A percentile compares a stretch with the other conserved stretches of the same genome.
phyloP scores from a whole-genome alignment of 2,329 filamentous ascomycete genomes.

The Capronia epimyces region DNA sequence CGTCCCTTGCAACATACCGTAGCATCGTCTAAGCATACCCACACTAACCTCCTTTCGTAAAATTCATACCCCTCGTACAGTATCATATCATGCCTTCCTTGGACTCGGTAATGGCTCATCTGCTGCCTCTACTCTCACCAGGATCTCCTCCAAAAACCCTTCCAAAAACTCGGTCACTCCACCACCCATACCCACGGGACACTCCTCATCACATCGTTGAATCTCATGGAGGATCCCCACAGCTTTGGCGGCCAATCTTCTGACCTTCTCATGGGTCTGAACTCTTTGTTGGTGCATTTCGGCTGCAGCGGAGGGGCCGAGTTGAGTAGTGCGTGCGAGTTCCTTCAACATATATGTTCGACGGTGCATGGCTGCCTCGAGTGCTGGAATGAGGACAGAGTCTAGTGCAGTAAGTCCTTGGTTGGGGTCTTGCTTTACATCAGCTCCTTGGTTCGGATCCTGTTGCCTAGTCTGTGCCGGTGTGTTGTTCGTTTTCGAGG shows the following conservation, averaged over 20 bases:
- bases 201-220: slow-evolving; percentile 77
- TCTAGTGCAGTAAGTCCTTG: slow-evolving; percentile 76
- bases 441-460: slow-evolving; percentile 64
- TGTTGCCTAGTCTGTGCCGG: slow-evolving; percentile 18
- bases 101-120: slow-evolving; percentile 51
- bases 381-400: slow-evolving; percentile 85
- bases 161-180: slow-evolving; percentile 86
- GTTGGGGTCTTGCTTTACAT: slow-evolving; percentile 59
- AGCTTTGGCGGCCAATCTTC: slow-evolving; percentile 74
- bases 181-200: slow-evolving; percentile 88
- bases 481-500: slow-evolving; percentile 7
- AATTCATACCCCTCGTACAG: slow-evolving; percentile 2
- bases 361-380: slow-evolving; percentile 83
- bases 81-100: slow-evolving; percentile 11
- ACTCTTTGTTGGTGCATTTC: slow-evolving; percentile 59
- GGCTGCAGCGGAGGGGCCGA: slow-evolving; percentile 34
- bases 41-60: neutral
- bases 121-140: slow-evolving; percentile 83
- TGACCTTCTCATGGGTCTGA: slow-evolving; percentile 76
- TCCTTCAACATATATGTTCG: slow-evolving; percentile 56
- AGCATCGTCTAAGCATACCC: neutral
- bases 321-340: slow-evolving; percentile 31
- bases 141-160: slow-evolving; percentile 85
- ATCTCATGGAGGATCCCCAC: slow-evolving; percentile 82
- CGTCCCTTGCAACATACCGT: too few relatives aligned